These are phyloP conservation scores for Inga leiocalycina DNA, from an alignment of 306 rosid genomes.

Conservation along the genomic window DNA sequence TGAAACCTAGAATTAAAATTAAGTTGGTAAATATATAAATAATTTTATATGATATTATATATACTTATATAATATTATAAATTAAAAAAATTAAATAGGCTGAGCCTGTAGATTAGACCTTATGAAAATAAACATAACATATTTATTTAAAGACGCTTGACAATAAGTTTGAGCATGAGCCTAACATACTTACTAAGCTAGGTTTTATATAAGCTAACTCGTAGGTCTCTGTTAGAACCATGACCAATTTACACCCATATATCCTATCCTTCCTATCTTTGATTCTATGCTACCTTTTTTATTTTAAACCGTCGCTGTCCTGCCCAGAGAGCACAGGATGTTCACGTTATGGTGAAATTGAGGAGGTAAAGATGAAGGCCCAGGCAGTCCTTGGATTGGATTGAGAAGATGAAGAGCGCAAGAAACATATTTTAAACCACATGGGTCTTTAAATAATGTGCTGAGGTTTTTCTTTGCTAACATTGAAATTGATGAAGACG, in stretches of 20 bases:
- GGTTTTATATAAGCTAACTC: no score
- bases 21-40: no score
- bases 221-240: fast-evolving
- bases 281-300: not conserved
- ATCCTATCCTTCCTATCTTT: not conserved
- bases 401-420: not conserved
- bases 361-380: not conserved
- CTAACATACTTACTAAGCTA: no score
- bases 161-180: no score
- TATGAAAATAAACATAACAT: no score
- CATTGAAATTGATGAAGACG: not conserved
- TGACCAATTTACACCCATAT: no score
- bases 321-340: not conserved
- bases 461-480: not conserved
- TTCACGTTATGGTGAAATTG: not conserved
- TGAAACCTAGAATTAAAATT: no score
- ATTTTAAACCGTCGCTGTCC: not conserved
- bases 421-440: not conserved
- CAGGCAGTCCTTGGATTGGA: not conserved
- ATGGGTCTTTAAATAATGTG: not conserved
- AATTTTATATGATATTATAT: no score
- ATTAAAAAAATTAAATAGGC: no score
- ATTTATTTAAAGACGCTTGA: no score
- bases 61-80: no score
- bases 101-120: no score